Evolutionary conservation across 202 grass and related monocot genomes (phyloP), one percentile per base, ranked within the genome.

Genomic region (Sporobolus alterniflorus): DNA sequence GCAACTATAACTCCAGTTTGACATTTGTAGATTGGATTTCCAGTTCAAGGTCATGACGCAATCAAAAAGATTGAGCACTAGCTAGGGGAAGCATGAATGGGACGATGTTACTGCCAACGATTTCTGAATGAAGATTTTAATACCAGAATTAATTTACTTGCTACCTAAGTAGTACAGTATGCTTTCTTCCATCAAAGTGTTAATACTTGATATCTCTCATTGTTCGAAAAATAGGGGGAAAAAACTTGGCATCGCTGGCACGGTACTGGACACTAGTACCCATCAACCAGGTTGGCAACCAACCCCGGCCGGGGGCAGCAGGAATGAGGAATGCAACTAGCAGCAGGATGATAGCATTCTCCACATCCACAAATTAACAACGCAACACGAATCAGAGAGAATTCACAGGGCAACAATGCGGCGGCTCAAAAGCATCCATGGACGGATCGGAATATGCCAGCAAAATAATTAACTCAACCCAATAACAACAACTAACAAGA

Each of bases 341-440:
- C 7, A 40, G 39, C 3, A 51, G 24, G 14, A 46, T 22, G 66
- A 44, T 24, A 46, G 67, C 40, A 33, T 59, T 26, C 55, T 22
- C 13, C 46, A 41, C 34, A 46, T 39, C 46, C 67, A 43, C 48
- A 49, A 14, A 12, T 12, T 14, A 80, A 8, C 42, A 11, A 22
- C 64, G 78, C 78, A 71, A 82, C 55, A 87, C 26, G 3, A 67
- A 66, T 71, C 46, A 20, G 14, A 55, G 1, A 18, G 18, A 16
- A 52, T 39, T 39, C 63, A 62, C 26, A 62, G 15, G 3, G 39
- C 5, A n/a, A 14, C 5, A n/a, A 14, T 17, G 36, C 36, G 36
- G 36, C 71, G 43, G 50, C 34, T 22, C 49, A 69, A 28, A 6
- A 56, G 28, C 10, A 67, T 28, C 39, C 1, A 52, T 50, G 17